Evolutionary conservation across 163 green algal genomes (phyloP), one percentile per base, ranked within the genome.

Genomic region (Scenedesmus sp.): DNA sequence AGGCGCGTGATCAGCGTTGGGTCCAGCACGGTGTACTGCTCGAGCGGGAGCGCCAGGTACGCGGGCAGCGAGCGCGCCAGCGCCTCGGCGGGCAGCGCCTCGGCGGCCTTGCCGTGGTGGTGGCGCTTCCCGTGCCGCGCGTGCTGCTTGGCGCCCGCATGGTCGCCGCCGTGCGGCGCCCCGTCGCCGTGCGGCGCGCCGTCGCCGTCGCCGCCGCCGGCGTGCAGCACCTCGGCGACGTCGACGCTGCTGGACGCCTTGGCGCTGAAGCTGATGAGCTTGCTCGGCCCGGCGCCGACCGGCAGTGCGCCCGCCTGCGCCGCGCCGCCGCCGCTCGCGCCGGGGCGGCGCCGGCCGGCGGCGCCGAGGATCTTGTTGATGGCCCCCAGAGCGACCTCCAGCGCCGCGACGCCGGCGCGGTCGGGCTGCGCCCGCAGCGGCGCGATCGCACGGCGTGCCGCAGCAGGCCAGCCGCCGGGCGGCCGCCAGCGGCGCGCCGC

Each of bases 21-120:
- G 57, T 83, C 75, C 15, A 83, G 29, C 20, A 83, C 63, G 31
- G 48, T 71, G 75, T 83, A 83, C 54, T 83, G 75, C 56, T 76
- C 64, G 22, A 83, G 15, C 7, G 75, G 75, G 1, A 83, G 54
- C 15, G 34, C 26, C 3, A 83, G 56, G 64, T 83, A 83, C 6
- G 75, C 53, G 15, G 63, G 64, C 39, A 83, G 15, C 1, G 53
- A 67, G 14, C 29, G 34, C 36, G 74, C 17, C 20, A 65, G 29
- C 1, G 47, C 73, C 26, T 50, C 47, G 9, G 33, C 29, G 4
- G 72, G 47, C 50, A 71, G 13, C 28, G 7, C 9, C 64, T 58
- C 24, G 28, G 10, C 7, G 18, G 50, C 10, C 50, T 24, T 58
- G 50, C 18, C 50, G n/a, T 50, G 31, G 10, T 22, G 15, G 5